A percentile compares a stretch with the other conserved stretches of the same genome.
Evolutionary conservation across 306 rosid species (phyloP).

Genomic region (Medicago arabica): DNA sequence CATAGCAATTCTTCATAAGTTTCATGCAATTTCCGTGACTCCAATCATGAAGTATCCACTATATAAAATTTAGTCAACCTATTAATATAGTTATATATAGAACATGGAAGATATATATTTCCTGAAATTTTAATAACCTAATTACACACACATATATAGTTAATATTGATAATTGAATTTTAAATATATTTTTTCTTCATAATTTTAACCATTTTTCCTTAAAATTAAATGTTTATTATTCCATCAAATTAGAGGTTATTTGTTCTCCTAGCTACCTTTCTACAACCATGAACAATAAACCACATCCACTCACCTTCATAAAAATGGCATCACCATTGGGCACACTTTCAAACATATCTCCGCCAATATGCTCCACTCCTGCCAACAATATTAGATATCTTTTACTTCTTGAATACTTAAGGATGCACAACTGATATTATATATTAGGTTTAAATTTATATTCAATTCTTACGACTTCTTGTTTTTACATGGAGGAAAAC

Average conservation of each 20-base stretch:
- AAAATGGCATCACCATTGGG: neutral
- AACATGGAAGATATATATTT: neutral
- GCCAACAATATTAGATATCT: neutral
- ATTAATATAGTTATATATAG: neutral
- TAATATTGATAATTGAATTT: too few species aligned
- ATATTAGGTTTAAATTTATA: too few species aligned
- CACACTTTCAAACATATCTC: constrained; percentile 9
- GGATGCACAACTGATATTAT: neutral
- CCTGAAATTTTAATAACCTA: too few species aligned
- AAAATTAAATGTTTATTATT: too few species aligned
- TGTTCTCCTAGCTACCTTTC: neutral
- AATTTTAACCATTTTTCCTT: too few species aligned
- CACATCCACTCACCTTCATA: constrained; percentile 2
- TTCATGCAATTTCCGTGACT: neutral
- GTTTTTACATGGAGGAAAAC: too few species aligned
- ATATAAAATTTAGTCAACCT: neutral
- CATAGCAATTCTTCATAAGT: neutral
- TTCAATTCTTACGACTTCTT: too few species aligned
- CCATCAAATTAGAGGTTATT: neutral
- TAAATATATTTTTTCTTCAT: too few species aligned
- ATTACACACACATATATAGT: too few species aligned
- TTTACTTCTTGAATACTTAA: neutral
- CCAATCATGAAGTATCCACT: constrained; percentile 15
- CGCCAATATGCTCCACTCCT: neutral
- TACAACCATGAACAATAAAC: neutral